Evolutionary conservation across 169 alveolate species (phyloP).

Genomic region (Babesia ovis): DNA sequence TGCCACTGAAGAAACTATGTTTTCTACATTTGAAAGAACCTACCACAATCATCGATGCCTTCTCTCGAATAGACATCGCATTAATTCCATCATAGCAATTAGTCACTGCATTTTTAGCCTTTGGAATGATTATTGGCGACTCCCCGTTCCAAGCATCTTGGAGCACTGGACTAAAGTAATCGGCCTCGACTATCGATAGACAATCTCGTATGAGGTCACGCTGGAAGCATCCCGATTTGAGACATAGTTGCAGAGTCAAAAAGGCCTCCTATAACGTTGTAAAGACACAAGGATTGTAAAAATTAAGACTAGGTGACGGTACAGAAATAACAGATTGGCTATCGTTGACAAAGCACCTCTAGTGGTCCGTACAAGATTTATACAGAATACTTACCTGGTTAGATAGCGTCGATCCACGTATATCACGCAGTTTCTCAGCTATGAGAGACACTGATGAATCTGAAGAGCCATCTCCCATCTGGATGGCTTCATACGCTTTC

Average conservation of each 20-base stretch:
- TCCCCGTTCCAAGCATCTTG: constrained; percentile 16
- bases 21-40: background rate
- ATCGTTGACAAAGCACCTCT: too few relatives aligned
- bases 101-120: background rate
- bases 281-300: background rate
- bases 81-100: constrained; percentile 40
- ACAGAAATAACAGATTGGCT: too few relatives aligned
- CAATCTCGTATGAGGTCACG: constrained; percentile 34
- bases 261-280: constrained; percentile 46
- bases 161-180: constrained; percentile 52
- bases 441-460: background rate
- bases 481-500: background rate
- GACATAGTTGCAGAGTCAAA: constrained; percentile 25
- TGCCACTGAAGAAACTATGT: constrained; percentile 33
- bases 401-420: constrained; percentile 27
- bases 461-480: background rate
- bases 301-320: background rate
- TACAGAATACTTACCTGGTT: constrained; percentile 1
- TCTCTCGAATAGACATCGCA: constrained; percentile 31
- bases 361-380: too few relatives aligned
- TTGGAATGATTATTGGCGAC: background rate
- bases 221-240: constrained; percentile 22
- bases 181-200: constrained; percentile 49
- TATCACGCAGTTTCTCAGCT: background rate
- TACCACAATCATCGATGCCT: constrained; percentile 51